phyloP scores from a whole-genome alignment of 805 yeast species.

The Wickerhamomyces pijperi region DNA sequence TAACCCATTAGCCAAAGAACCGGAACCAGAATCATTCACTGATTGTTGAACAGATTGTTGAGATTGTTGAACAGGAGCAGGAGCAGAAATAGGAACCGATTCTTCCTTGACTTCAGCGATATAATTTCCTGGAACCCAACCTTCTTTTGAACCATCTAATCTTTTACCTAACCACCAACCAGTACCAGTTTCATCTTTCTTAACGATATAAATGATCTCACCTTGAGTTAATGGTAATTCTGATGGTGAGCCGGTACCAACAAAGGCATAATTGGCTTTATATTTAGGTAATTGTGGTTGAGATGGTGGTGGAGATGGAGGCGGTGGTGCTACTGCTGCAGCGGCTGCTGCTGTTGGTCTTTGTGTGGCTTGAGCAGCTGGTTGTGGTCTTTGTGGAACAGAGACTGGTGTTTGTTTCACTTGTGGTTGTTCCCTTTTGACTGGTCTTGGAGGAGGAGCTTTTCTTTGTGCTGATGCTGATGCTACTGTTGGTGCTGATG shows the following conservation, averaged over 20 bases:
- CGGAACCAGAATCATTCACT: constrained; percentile 11
- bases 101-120: constrained; percentile 43
- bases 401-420: constrained; percentile 28
- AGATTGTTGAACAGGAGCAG: constrained; percentile 17
- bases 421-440: constrained; percentile 24
- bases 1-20: constrained; percentile 37
- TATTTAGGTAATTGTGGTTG: constrained; percentile 60
- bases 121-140: constrained; percentile 98
- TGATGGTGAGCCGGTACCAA: constrained; percentile 75
- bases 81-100: constrained; percentile 27
- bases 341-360: constrained; percentile 33
- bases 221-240: constrained; percentile 72
- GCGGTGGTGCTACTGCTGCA: constrained; percentile 44
- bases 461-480: constrained; percentile 13
- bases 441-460: constrained; percentile 19
- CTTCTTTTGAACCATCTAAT: constrained; percentile 67
- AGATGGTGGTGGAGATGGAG: constrained; percentile 78
- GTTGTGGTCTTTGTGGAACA: constrained; percentile 29
- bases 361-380: constrained; percentile 24
- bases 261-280: constrained; percentile 80
- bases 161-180: constrained; percentile 93
- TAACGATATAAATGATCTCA: constrained; percentile 59
- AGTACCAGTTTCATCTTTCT: constrained; percentile 48
- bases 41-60: no score
- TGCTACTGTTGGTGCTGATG: no score